Base-by-base conservation (phyloP, 2,329 filamentous ascomycete genomes). In the Metarhizium brunneum region DNA sequence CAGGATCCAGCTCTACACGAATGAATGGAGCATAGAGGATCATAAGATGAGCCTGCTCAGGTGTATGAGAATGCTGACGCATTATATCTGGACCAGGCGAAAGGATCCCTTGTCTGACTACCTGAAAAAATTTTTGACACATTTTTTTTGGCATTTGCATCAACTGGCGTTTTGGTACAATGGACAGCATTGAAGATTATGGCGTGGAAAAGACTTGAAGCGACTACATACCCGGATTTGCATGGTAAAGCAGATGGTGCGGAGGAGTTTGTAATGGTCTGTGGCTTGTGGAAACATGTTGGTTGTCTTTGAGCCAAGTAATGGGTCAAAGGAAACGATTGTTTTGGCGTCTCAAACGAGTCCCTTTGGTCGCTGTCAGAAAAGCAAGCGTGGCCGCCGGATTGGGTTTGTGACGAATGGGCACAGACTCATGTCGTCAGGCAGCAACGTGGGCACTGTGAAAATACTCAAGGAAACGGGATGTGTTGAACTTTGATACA, bases 1-100 rank as follows among this genome's bases (percentile, higher is more conserved):
- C 62, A n/a, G 58, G 60, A 29, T 64, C 69, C 11, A 58, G 63
- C 53, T 63, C 67, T 38, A 54, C 61, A 49, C 66, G 65, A 47
- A 62, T 66, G 32, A 71, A 72, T 54, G 70, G 69, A 47, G 65
- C 68, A 45, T 56, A 45, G 20, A 40, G 16, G 16, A 29, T 8
- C 45, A 36, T 43, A n/a, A 48, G 20, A 47, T 25, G 43, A 40
- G 45, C 45, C 20, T 6, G 45, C n/a, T 30, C 45, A 25, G 13
- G 25, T 4, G 16, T 30, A 8, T 14, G 45, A 30, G 45, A 30
- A 3, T 6, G 14, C 6, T 13, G 20, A 16, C 20, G 18, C n/a
- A 30, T 5, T 30, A 29, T 16, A 48, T 30, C 45, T 16, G 20
- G 45, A 30, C 10, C 11, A n/a, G 20, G 20, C 16, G 6, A 29